Percentiles rank a stretch among this genome's conserved stretches.
These are phyloP conservation scores for Mycena sanguinolenta DNA, from an alignment of 768 basidiomycete species.

Conservation along the genomic window DNA sequence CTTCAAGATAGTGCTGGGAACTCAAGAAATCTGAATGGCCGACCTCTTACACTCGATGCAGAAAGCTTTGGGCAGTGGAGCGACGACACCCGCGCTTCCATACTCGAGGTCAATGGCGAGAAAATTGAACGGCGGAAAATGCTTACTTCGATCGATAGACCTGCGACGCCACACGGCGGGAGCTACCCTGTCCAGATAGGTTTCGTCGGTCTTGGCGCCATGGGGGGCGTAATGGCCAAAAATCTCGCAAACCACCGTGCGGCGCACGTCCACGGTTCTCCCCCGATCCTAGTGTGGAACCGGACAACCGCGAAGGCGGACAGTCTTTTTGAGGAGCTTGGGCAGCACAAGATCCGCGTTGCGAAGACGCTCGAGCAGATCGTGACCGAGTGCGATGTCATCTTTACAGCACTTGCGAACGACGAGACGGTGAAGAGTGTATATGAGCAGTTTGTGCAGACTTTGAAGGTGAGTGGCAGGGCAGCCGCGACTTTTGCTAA, in stretches of 20 bases:
- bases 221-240: constrained; percentile 83
- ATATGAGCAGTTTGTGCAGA: constrained; percentile 71
- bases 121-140: background rate
- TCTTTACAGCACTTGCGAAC: constrained; percentile 79
- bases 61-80: too few relatives aligned
- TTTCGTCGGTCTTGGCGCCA: constrained; percentile 69
- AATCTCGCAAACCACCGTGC: constrained; percentile 76
- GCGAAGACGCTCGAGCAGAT: constrained; percentile 71
- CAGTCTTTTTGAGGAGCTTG: constrained; percentile 68
- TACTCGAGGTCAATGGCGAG: constrained; percentile 55
- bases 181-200: constrained; percentile 49
- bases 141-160: constrained; percentile 49
- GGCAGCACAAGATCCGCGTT: constrained; percentile 64
- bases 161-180: constrained; percentile 60
- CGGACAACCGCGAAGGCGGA: constrained; percentile 74
- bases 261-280: constrained; percentile 49
- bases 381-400: constrained; percentile 76
- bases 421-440: constrained; percentile 78
- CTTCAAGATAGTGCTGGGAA: too few relatives aligned
- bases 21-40: too few relatives aligned
- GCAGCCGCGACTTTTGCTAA: constrained; percentile 12
- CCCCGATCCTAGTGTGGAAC: constrained; percentile 82
- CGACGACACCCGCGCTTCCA: too few relatives aligned
- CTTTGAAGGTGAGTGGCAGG: constrained; percentile 63
- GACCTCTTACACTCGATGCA: too few relatives aligned